Percentiles rank a stretch among this genome's conserved stretches.
These are phyloP conservation scores for Berkeleyomyces rouxiae DNA, from an alignment of 2,329 filamentous ascomycete species.

Conservation along the genomic window DNA sequence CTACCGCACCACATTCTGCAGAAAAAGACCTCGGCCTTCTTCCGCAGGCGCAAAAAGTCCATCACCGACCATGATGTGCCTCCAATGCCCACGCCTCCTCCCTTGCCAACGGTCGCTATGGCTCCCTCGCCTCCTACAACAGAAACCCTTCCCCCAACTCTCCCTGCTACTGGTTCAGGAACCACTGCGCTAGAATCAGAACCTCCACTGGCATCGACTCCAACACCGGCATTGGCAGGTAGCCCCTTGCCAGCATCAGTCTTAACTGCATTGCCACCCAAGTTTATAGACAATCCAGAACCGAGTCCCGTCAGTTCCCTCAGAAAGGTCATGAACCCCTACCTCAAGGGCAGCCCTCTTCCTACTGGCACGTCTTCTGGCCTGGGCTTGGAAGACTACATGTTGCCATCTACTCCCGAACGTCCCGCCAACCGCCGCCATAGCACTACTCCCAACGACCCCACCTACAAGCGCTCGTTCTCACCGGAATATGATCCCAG, in stretches of 20 bases:
- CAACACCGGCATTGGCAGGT: neutral
- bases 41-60: conserved; percentile 84
- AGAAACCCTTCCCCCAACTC: neutral
- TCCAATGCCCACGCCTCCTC: conserved; percentile 35
- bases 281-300: conserved; percentile 22
- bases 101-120: conserved; percentile 17
- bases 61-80: conserved; percentile 48
- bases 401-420: conserved; percentile 7
- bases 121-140: neutral
- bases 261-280: conserved; percentile 23
- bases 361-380: neutral
- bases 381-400: conserved; percentile 9
- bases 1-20: conserved; percentile 41
- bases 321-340: conserved; percentile 75
- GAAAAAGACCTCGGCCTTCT: conserved; percentile 91
- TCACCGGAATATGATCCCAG: conserved; percentile 62
- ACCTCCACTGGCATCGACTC: neutral
- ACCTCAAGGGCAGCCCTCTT: conserved; percentile 30
- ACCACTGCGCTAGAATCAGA: neutral
- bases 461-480: conserved; percentile 38
- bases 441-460: conserved; percentile 12
- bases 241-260: conserved; percentile 18
- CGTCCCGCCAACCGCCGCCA: conserved; percentile 3
- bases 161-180: neutral
- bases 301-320: conserved; percentile 63